A percentile compares a stretch with the other conserved stretches of the same genome.
Conservation (phyloP, 495 filamentous ascomycete genomes). For the Evansstolkia leycettana region DNA sequence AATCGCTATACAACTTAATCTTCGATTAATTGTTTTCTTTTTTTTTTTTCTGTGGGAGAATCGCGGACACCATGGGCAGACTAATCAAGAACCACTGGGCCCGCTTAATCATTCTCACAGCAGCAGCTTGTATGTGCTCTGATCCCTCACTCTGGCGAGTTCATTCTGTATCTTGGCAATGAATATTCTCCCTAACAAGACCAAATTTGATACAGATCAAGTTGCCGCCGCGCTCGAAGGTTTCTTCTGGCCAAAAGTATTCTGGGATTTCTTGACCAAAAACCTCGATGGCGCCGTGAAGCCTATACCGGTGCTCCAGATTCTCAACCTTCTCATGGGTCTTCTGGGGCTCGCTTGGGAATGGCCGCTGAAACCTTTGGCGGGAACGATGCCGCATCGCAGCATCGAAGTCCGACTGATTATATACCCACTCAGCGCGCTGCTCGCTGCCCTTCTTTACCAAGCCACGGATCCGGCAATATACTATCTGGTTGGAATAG, state of each 20-base stretch:
- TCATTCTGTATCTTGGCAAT: background rate
- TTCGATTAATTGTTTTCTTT: no score
- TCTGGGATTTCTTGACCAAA: conserved; percentile 94
- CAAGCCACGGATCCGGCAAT: conserved; percentile 86
- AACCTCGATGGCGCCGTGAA: conserved; percentile 78
- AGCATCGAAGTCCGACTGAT: conserved; percentile 79
- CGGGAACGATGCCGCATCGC: conserved; percentile 62
- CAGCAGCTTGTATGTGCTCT: conserved; percentile 60
- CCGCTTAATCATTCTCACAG: conserved; percentile 77
- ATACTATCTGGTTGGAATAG: conserved; percentile 82
- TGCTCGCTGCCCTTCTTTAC: conserved; percentile 69
- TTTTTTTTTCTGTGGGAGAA: no score
- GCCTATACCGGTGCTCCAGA: conserved; percentile 82
- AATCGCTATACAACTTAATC: conserved; percentile 2
- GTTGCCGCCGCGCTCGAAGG: conserved; percentile 68
- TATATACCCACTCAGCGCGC: conserved; percentile 67
- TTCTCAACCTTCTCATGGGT: conserved; percentile 87
- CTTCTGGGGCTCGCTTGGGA: conserved; percentile 75
- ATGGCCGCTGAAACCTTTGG: conserved; percentile 63
- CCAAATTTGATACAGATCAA: conserved; percentile 70
- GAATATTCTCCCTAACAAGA: background rate
- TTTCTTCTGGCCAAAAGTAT: conserved; percentile 98
- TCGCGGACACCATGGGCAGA: conserved; percentile 84
- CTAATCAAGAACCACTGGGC: conserved; percentile 99
- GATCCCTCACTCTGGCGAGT: background rate